Conservation (phyloP, 2,329 filamentous ascomycete genomes). For the Colletotrichum trifolii region DNA sequence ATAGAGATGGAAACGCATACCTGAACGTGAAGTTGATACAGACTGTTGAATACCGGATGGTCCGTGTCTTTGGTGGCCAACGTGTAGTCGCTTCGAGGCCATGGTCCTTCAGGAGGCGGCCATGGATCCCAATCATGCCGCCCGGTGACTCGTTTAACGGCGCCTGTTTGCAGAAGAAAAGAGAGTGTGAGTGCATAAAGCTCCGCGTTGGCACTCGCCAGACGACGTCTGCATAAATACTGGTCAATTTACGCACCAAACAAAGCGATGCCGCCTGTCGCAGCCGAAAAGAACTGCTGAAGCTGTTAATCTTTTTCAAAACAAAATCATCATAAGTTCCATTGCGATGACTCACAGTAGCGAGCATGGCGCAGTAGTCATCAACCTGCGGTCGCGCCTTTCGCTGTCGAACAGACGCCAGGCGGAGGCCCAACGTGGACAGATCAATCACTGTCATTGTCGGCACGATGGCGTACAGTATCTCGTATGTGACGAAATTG, state of each 20-base stretch:
- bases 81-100: conserved; percentile 15
- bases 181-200: background rate
- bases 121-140: conserved; percentile 29
- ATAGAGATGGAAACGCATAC: background rate
- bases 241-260: conserved; percentile 9
- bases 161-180: background rate
- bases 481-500: conserved; percentile 21
- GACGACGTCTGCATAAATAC: background rate
- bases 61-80: conserved; percentile 13
- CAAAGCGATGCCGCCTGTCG: background rate
- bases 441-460: conserved; percentile 16
- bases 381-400: conserved; percentile 7
- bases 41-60: background rate
- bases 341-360: background rate
- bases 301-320: background rate
- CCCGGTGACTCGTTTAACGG: conserved; percentile 2
- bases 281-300: conserved; percentile 2
- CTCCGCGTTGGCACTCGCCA: background rate
- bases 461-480: conserved; percentile 14
- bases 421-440: conserved; percentile 4
- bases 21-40: background rate
- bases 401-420: conserved; percentile 16
- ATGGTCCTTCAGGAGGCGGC: conserved; percentile 17
- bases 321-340: background rate
- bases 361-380: conserved; percentile 18